Evolutionary conservation across 2,329 filamentous ascomycete species (phyloP).

Genomic region (Ceratocystis huliohia): DNA sequence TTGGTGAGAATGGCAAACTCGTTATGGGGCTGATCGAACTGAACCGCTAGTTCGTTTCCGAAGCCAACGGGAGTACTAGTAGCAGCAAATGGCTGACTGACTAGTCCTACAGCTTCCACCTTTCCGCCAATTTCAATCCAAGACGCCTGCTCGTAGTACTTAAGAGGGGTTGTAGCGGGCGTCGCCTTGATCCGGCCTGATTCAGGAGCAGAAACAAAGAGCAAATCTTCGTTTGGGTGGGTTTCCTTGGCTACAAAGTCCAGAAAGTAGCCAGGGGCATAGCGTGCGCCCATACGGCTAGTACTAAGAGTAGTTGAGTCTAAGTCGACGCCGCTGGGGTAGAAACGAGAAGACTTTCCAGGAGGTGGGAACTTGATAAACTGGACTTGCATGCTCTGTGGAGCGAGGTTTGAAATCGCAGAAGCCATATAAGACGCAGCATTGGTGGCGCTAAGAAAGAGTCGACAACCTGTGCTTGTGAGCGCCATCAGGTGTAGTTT

Average conservation of each 20-base stretch:
- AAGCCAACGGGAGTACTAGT: conserved; percentile 61
- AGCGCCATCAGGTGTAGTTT: conserved; percentile 82
- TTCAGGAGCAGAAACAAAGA: conserved; percentile 82
- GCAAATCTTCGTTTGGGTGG: conserved; percentile 45
- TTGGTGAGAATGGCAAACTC: conserved; percentile 90
- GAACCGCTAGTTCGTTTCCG: conserved; percentile 90
- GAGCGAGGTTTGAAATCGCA: conserved; percentile 49
- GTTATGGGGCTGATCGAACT: conserved; percentile 70
- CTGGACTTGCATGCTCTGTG: conserved; percentile 94
- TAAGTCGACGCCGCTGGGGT: conserved; percentile 35
- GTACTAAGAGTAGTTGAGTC: conserved; percentile 37
- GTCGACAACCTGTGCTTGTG: conserved; percentile 77
- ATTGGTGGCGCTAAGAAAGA: conserved; percentile 83
- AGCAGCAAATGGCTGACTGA: conserved; percentile 60
- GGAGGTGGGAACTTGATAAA: conserved; percentile 86
- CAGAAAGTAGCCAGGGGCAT: conserved; percentile 82
- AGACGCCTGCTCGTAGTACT: conserved; percentile 66
- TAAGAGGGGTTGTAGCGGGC: conserved; percentile 39
- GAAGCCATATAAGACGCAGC: conserved; percentile 54
- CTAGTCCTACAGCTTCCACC: conserved; percentile 66
- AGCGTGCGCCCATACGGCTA: conserved; percentile 46
- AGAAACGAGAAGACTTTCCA: conserved; percentile 27
- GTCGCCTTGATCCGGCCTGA: conserved; percentile 65
- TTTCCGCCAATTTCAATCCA: conserved; percentile 64
- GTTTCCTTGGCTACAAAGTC: conserved; percentile 60